phyloP scores from a whole-genome alignment of 2,329 filamentous ascomycete species.

The Fusarium austroafricanum region DNA sequence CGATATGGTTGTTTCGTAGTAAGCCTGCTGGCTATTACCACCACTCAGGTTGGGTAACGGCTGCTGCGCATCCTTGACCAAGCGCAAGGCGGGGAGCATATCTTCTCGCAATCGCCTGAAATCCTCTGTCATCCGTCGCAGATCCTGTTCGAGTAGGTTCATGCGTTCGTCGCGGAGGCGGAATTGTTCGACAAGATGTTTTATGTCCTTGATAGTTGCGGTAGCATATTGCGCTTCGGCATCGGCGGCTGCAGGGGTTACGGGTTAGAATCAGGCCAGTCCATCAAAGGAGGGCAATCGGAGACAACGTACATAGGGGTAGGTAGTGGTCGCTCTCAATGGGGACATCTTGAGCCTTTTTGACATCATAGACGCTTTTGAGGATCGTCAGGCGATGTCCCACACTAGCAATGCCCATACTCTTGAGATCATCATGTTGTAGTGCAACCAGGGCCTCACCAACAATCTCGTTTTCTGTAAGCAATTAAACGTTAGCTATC shows the following conservation, averaged over 20 bases:
- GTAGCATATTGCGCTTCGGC: constrained; percentile 85
- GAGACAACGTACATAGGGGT: constrained; percentile 75
- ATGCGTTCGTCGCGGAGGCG: constrained; percentile 92
- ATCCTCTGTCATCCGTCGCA: constrained; percentile 86
- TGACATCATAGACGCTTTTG: constrained; percentile 96
- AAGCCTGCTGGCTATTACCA: constrained; percentile 54
- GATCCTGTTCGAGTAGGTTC: constrained; percentile 81
- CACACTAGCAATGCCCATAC: constrained; percentile 92
- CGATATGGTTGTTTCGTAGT: constrained; percentile 64
- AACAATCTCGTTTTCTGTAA: constrained; percentile 88
- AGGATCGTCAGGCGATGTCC: constrained; percentile 95
- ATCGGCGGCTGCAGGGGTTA: constrained; percentile 76
- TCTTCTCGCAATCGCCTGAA: constrained; percentile 91
- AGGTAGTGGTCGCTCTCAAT: constrained; percentile 95
- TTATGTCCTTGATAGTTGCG: constrained; percentile 93
- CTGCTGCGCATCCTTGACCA: constrained; percentile 91
- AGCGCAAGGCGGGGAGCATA: constrained; percentile 86
- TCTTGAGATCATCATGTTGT: constrained; percentile 92
- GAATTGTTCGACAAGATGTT: constrained; percentile 88
- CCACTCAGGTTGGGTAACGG: constrained; percentile 73
- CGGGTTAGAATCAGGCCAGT: constrained; percentile 39
- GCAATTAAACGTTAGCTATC: constrained; percentile 35
- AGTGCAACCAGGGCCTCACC: constrained; percentile 91
- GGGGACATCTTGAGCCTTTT: constrained; percentile 91
- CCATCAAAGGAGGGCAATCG: constrained; percentile 22